Percentiles rank a stretch among this genome's conserved stretches.
phyloP scores from a whole-genome alignment of 345 rosid genomes.

The Capsella bursapastoris region DNA sequence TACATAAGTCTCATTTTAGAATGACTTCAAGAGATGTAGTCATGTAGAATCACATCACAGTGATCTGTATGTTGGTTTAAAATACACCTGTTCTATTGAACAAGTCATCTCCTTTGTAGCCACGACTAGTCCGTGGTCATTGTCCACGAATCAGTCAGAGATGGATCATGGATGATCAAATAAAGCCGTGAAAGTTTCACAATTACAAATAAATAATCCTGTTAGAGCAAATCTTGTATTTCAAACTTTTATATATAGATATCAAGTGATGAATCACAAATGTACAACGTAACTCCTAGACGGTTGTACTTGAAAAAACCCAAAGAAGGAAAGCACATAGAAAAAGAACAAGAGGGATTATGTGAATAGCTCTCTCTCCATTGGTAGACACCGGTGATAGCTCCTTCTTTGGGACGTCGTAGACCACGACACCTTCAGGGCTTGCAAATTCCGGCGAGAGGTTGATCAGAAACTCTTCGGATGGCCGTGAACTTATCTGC shows the following conservation, averaged over 20 bases:
- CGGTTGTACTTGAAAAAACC: conserved; percentile 49
- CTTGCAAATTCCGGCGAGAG: conserved; percentile 39
- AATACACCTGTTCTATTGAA: background rate
- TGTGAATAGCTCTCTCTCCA: conserved; percentile 56
- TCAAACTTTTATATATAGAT: background rate
- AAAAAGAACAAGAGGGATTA: conserved; percentile 66
- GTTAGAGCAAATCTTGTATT: background rate
- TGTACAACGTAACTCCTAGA: background rate
- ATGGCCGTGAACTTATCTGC: conserved; percentile 44
- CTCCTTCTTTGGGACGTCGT: conserved; percentile 59
- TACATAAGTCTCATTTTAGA: background rate
- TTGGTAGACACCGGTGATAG: conserved; percentile 2
- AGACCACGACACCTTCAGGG: conserved; percentile 28
- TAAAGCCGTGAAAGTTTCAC: too few species aligned
- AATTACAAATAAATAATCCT: background rate
- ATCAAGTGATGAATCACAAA: conserved; percentile 15
- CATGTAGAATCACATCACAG: background rate
- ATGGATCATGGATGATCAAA: background rate
- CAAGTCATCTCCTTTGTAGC: background rate
- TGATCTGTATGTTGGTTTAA: background rate
- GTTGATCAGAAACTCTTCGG: conserved; percentile 55
- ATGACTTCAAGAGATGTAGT: background rate
- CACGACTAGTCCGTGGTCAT: background rate
- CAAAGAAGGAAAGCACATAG: conserved; percentile 70
- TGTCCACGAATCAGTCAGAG: background rate